Evolutionary conservation across 179 eudicot genomes (phyloP).

Genomic region (Gypsophila paniculata): DNA sequence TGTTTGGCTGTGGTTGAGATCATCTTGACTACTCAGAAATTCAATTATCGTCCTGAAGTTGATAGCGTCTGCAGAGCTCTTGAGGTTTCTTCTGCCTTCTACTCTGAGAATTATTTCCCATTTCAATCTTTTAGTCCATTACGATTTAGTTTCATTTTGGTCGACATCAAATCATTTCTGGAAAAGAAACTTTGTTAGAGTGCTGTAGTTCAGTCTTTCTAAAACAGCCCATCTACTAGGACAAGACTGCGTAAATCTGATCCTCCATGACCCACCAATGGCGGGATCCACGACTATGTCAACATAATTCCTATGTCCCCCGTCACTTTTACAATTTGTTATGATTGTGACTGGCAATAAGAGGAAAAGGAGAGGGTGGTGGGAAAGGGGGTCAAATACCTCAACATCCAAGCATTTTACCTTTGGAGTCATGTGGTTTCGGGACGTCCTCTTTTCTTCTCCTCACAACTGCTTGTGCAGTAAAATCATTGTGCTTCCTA

Average conservation of each 20-base stretch:
- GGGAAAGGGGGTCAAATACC: constrained; percentile 5
- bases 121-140: background rate
- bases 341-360: constrained; percentile 1
- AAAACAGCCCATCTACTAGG: background rate
- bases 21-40: constrained; percentile 54
- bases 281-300: constrained; percentile 13
- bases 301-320: constrained; percentile 10
- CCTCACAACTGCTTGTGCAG: background rate
- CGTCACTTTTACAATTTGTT: background rate
- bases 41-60: constrained; percentile 61
- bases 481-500: no score
- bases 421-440: constrained; percentile 10
- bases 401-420: constrained; percentile 9
- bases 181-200: background rate
- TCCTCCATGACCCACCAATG: constrained; percentile 7
- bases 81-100: constrained; percentile 47
- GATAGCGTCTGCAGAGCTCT: constrained; percentile 80
- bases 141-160: background rate
- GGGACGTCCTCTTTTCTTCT: constrained; percentile 5
- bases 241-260: background rate
- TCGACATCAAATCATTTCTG: background rate
- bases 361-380: constrained; percentile 5
- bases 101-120: background rate
- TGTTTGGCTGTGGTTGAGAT: constrained; percentile 89
- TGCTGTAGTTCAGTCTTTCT: constrained; percentile 3